A percentile compares a stretch with the other conserved stretches of the same genome.
These are phyloP conservation scores for Tolypocladium capitatum DNA, from an alignment of 2,329 filamentous ascomycete genomes.

Conservation along the genomic window DNA sequence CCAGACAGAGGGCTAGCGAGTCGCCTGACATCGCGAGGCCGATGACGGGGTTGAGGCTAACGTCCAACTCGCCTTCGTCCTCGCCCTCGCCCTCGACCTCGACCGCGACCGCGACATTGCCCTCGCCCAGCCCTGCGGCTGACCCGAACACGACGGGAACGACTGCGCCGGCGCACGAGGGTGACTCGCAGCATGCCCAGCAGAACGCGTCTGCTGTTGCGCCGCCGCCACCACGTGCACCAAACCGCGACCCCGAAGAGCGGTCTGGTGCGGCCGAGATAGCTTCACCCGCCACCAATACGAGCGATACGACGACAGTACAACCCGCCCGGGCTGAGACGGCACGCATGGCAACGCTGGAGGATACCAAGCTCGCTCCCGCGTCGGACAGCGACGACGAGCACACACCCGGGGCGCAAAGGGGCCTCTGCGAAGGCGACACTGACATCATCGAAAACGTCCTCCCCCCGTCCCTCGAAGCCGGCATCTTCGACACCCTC, in stretches of 20 bases:
- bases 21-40: conserved; percentile 17
- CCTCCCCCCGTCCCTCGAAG: conserved; percentile 41
- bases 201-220: background rate
- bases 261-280: background rate
- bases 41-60: conserved; percentile 18
- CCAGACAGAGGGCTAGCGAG: conserved; percentile 2
- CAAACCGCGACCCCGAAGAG: background rate
- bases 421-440: conserved; percentile 64
- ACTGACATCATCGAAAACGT: conserved; percentile 61
- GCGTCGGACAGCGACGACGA: conserved; percentile 1
- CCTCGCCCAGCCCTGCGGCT: background rate
- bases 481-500: conserved; percentile 55
- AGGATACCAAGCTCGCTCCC: background rate
- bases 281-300: background rate
- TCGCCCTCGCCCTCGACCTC: no score
- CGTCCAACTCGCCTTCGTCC: background rate
- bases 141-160: background rate
- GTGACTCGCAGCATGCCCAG: conserved; percentile 5
- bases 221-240: background rate
- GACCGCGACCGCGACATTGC: no score
- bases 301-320: background rate
- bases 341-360: background rate
- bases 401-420: conserved; percentile 18
- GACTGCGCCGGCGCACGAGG: background rate
- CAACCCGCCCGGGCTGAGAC: background rate